Base-by-base conservation (phyloP, 148 eudicot genomes). In the Cornus controversa region DNA sequence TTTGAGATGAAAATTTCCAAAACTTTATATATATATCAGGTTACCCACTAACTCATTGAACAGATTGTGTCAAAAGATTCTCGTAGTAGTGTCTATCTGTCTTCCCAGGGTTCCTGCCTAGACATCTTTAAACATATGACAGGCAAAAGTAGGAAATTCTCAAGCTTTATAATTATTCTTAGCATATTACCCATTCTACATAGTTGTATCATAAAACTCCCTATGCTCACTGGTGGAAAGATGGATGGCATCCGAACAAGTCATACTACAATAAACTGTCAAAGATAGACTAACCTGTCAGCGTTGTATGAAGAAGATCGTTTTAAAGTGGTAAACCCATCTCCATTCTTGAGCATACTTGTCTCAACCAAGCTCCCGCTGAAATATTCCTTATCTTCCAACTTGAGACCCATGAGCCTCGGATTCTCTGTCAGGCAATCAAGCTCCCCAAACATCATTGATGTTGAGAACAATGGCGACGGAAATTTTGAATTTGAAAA, bases 351-450 rank as follows among this genome's bases (percentile, higher is more conserved):
- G 3, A 83, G 84, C 76, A 87, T 82, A 73, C 79, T 95, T 70
- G 91, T 91, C 84, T 95, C 97, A 58, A 89, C 80, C 81, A 93
- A 88, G 85, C 99, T 95, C 69, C 96, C 96, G 80, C 99, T 91
- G 79, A 95, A 95, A 78, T 91, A 95, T 81, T 95, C 97, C 83
- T 95, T 92, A 34, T 94, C 97, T 85, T 94, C 96, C 81, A 89
- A 67, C 74, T 83, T 82, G 77, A 85, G 85, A 66, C 93, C 90
- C 87, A 83, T 82, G 37, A 89, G 65, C 81, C 90, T 90, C 37
- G 92, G 86, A 79, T 85, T 92, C 77, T 92, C 95, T 6, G 91
- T 76, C 82, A 92, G 74, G 79, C 91, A 89, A 80, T 92, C 98
- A 62, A 92, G 87, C 86, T 91, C 96, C 54, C 96, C 99, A 73